Conservation (phyloP, 1,139 yeast genomes). For the Yamadazyma diospyri region DNA sequence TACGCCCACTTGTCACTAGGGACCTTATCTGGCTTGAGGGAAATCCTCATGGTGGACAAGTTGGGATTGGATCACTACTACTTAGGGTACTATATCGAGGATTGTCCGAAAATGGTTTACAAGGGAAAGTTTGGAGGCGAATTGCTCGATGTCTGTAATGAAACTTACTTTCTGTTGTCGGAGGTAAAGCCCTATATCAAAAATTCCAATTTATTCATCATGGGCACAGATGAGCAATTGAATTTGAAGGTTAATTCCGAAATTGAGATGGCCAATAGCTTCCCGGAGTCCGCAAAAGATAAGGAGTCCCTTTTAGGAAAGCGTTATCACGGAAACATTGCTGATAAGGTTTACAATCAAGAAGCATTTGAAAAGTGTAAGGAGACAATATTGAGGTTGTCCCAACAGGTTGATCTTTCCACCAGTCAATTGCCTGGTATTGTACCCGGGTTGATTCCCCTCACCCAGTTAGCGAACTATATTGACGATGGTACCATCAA, state of each 20-base stretch:
- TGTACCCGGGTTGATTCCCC: slow-evolving; percentile 51
- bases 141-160: slow-evolving; percentile 51
- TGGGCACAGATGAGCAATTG: slow-evolving; percentile 18
- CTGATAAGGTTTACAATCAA: slow-evolving; percentile 31
- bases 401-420: slow-evolving; percentile 16
- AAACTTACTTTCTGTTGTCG: slow-evolving; percentile 42
- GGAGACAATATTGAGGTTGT: slow-evolving; percentile 19
- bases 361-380: slow-evolving; percentile 23
- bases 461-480: slow-evolving; percentile 36
- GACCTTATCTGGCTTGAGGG: slow-evolving; percentile 71
- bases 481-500: slow-evolving; percentile 12
- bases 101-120: slow-evolving; percentile 79
- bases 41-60: slow-evolving; percentile 50
- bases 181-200: slow-evolving; percentile 26
- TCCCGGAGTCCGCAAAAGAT: slow-evolving; percentile 6
- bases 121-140: slow-evolving; percentile 79
- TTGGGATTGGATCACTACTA: slow-evolving; percentile 52
- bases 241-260: slow-evolving; percentile 3
- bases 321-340: slow-evolving; percentile 23
- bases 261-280: slow-evolving; percentile 5
- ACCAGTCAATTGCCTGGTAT: slow-evolving; percentile 34
- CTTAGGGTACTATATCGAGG: slow-evolving; percentile 75
- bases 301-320: background rate
- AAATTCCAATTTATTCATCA: slow-evolving; percentile 42
- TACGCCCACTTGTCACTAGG: slow-evolving; percentile 71